Percentiles rank a stretch among this genome's conserved stretches.
Conservation (phyloP, 371 early-diverging fungal species). For the Blastocladiella emersonii region DNA sequence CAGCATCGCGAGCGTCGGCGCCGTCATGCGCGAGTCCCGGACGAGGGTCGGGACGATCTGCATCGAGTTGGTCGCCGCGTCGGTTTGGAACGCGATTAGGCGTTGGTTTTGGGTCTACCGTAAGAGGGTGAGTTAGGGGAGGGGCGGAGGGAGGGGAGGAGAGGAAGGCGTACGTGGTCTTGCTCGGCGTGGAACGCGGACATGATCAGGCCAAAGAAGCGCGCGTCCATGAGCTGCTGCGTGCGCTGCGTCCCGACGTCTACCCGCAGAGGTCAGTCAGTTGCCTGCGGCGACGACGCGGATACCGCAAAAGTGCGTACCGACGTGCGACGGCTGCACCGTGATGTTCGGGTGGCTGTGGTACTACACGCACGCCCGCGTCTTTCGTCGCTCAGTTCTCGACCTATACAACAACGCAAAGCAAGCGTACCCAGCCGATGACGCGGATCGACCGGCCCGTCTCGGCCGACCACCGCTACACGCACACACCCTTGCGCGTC, state of each 20-base stretch:
- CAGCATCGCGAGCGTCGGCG: not conserved
- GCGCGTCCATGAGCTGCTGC: conserved; percentile 46
- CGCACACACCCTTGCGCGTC: not conserved
- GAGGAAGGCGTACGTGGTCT: conserved; percentile 22
- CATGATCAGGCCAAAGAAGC: conserved; percentile 54
- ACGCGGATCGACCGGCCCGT: conserved; percentile 34
- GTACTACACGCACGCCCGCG: conserved; percentile 16
- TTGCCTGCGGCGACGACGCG: not conserved
- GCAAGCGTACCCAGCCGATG: conserved; percentile 47
- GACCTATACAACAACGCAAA: too few species aligned
- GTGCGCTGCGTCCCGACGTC: conserved; percentile 51
- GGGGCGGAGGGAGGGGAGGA: not conserved
- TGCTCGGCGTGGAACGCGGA: conserved; percentile 45
- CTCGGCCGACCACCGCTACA: conserved; percentile 23
- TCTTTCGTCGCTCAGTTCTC: too few species aligned
- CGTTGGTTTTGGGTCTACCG: not conserved
- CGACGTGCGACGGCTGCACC: conserved; percentile 56
- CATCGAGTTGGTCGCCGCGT: not conserved
- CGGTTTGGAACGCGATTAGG: not conserved
- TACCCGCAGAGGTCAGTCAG: conserved; percentile 8
- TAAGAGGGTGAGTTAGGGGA: too few species aligned
- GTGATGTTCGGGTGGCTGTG: conserved; percentile 64
- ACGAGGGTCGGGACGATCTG: not conserved
- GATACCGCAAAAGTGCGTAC: conserved; percentile 12
- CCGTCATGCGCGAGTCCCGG: not conserved